Evolutionary conservation across 352 stramenopile species (phyloP).

Genomic region (Globisporangium canariense): DNA sequence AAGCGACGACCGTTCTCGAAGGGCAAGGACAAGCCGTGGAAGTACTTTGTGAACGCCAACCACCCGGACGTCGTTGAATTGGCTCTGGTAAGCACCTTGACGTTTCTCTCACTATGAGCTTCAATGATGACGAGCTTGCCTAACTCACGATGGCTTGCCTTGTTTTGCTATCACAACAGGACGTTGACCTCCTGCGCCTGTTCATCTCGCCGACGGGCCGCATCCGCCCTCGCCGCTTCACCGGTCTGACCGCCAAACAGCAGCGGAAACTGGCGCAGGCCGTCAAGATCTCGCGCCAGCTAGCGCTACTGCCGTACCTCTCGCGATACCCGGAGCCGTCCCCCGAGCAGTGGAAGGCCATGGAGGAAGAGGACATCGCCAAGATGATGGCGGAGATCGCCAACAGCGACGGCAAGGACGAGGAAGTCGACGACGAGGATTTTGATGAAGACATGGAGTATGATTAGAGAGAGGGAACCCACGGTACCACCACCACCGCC

Average conservation of each 20-base stretch:
- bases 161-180: conserved; percentile 18
- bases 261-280: conserved; percentile 74
- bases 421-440: conserved; percentile 64
- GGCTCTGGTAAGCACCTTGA: conserved; percentile 39
- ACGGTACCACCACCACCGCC: conserved; percentile 36
- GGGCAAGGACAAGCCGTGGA: conserved; percentile 66
- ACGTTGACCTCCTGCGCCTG: conserved; percentile 73
- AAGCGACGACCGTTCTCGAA: conserved; percentile 57
- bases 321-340: conserved; percentile 80
- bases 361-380: conserved; percentile 77
- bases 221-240: conserved; percentile 79
- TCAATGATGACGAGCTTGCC: background rate
- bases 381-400: conserved; percentile 52
- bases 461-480: conserved; percentile 37
- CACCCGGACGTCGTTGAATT: conserved; percentile 75
- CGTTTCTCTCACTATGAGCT: background rate
- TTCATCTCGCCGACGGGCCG: conserved; percentile 83
- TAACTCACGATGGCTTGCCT: background rate
- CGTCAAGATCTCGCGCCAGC: conserved; percentile 77
- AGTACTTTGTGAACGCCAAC: conserved; percentile 76
- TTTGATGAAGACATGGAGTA: conserved; percentile 69
- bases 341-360: conserved; percentile 75
- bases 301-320: conserved; percentile 72
- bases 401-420: conserved; percentile 40
- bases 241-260: conserved; percentile 78